Base-by-base conservation (phyloP, 306 rosid species). In the Citrullus amarus region DNA sequence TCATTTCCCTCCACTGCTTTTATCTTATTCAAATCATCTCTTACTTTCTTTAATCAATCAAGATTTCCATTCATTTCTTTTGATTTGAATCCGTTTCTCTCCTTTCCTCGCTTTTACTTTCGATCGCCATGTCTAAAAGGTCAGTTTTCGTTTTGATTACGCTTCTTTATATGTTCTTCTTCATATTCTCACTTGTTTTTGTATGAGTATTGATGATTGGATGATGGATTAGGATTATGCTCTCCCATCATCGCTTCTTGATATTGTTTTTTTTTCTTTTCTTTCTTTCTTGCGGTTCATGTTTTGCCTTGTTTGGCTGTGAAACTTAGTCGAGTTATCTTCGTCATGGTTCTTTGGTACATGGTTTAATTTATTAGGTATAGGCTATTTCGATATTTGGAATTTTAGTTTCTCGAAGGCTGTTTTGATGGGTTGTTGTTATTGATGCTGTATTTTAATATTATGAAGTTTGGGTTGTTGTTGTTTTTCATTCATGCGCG, bases 101-200 rank as follows among this genome's bases (percentile, higher is more conserved):
- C 18, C 18, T 10, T 3, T 67, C 50, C 1, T 46, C 54, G 38
- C 7, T 56, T 38, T 44, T 17, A 62, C 30, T 67, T 36, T 59
- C 53, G 57, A 83, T 85, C 84, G 79, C 83, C 83, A 93, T 93
- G 96, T 86, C 96, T 77, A 80, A 80, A 78, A 87, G 98, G 98
- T 89, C 39, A 71, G 30, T 71, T 46, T 4, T 63, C 30, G 53
- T 20, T 46, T 58, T 62, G 32, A 17, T 20, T n/a, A 8, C 9
- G 60, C 10, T 51, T 46, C 17, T 10, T 32, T 77, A 12, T 32
- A 12, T 9, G 53, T 70, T 67, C 32, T 12, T 54, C 20, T 71
- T 59, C 20, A 4, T 73, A 15, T 73, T 30, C 13, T 48, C 39
- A 11, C n/a, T 20, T 43, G 32, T 67, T 2, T 20, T 44, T 44